These are phyloP conservation scores for Ganoderma resinaceum DNA, from an alignment of 1,284 basidiomycete genomes.

Conservation along the genomic window DNA sequence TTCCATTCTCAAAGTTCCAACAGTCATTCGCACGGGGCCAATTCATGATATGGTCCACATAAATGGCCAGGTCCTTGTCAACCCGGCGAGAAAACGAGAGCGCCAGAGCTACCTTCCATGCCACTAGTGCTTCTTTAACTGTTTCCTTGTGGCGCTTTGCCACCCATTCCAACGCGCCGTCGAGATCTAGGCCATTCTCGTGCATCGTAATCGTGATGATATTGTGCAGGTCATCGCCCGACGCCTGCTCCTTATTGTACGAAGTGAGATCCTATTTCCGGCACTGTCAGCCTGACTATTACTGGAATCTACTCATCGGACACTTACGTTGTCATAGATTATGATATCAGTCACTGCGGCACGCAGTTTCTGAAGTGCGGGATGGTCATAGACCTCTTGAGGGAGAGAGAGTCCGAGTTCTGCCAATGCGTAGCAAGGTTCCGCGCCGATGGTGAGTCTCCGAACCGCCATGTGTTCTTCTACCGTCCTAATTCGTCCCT, in stretches of 20 bases:
- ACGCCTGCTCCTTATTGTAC: conserved; percentile 28
- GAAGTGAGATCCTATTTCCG: conserved; percentile 32
- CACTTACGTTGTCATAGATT: conserved; percentile 43
- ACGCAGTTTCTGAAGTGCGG: conserved; percentile 37
- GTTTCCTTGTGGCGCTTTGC: conserved; percentile 11
- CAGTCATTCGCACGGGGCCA: conserved; percentile 20
- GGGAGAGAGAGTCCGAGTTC: conserved; percentile 44
- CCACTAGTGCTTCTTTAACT: conserved; percentile 12
- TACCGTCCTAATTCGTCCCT: conserved; percentile 36
- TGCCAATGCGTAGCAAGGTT: conserved; percentile 43
- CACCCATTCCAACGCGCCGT: conserved; percentile 5
- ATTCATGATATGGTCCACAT: conserved; percentile 13
- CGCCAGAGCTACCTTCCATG: conserved; percentile 18
- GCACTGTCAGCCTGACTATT: not conserved
- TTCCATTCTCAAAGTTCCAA: conserved; percentile 38
- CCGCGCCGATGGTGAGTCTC: conserved; percentile 41
- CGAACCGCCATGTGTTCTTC: conserved; percentile 43
- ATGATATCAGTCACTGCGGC: conserved; percentile 31
- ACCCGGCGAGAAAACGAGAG: conserved; percentile 11
- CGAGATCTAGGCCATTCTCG: conserved; percentile 12
- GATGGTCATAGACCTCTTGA: conserved; percentile 44
- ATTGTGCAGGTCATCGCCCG: conserved; percentile 5
- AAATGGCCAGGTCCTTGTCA: conserved; percentile 6
- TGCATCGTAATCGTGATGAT: conserved; percentile 37
- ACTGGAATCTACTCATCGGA: not conserved